Evolutionary conservation across 1,284 basidiomycete genomes (phyloP), one percentile per base, ranked within the genome.

Genomic region (Rhodotorula sp.): DNA sequence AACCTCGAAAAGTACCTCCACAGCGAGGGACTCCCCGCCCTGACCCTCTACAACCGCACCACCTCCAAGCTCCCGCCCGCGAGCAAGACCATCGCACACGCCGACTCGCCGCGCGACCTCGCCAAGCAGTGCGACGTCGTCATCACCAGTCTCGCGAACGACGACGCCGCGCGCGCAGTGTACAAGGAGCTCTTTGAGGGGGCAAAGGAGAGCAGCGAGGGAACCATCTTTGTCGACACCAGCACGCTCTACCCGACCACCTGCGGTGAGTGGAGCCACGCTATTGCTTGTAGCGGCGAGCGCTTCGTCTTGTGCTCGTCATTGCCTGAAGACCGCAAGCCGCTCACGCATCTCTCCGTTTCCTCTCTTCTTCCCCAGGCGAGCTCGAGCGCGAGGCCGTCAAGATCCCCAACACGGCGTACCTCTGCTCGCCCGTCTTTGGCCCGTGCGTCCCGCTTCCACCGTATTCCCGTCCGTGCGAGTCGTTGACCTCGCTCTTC

Each of bases 401-500:
- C 1, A 81, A 85, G 46, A 83, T 88, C 64, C 41, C 39, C 9
- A 86, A 88, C 77, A 85, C 87, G 58, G 86, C 86, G 77, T 88
- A 93, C 79, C 85, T 96, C 71, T 87, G 90, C 44, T 88, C 87
- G 50, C 93, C 92, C 8, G 89, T 94, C 17, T 92, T 95, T 74
- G 93, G 92, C 21, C 85, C 88, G 8, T 61, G 10, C n/a, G 39
- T 15, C 55, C 27, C 3, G 15, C 19, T 10, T 61, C 37, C 46
- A 29, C 36, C 46, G 25, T 39, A 50, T 9, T 36, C 22, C 34
- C 51, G 17, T 8, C 4, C 36, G 12, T 22, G n/a, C 48, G 19
- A 15, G 3, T 12, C 15, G 29, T 22, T 48, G 1, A 10, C 27
- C 25, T 41, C 21, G 19, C 21, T 27, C 37, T 3, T n/a, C 29